Evolutionary conservation across 495 filamentous ascomycete genomes (phyloP), one percentile per base, ranked within the genome.

Genomic region (Thozetella sp.): DNA sequence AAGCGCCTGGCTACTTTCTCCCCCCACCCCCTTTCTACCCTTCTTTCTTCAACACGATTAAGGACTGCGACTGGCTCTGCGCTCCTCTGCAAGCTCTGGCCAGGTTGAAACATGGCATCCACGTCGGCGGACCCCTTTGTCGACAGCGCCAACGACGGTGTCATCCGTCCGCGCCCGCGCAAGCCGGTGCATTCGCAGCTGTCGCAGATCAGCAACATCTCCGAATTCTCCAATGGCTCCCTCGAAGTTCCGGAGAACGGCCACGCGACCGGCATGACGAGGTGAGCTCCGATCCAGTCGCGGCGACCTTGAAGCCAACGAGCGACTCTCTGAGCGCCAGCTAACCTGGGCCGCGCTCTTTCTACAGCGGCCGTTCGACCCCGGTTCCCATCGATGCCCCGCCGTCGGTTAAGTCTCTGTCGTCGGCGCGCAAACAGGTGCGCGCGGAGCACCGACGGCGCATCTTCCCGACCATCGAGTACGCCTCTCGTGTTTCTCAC

Each of bases 401-500:
- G 19, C 95, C 93, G 2, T 97, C 93, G 1, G 87, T 87, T 26
- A 86, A 91, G 60, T 93, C 92, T 27, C 90, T 96, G 62, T 95
- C 92, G 37, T 87, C 87, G 19, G 93, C 89, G 17, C 86, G 92
- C 61, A 92, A 92, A 72, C 91, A 97, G 63, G 86, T 92, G 43
- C 88, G 94, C 66, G 92, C 92, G 40, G 85, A 91, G 69, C 83
- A 88, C 48, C 87, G 90, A 62, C 90, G 86, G 58, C 88, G 95
- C 64, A 78, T 98, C 34, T 99, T 99, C 71, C 95, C 96, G n/a
- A 96, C 92, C 6, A 91, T 97, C 65, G 90, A 96, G 67, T 99
- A 93, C 77, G 84, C 91, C 12, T 88, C 89, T n/a, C 88, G 95
- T 27, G 91, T 97, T 19, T 97, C 94, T 10, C 94, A 99, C 72